Conservation (phyloP, 345 rosid genomes). For the Eucalyptus polyanthemos region DNA sequence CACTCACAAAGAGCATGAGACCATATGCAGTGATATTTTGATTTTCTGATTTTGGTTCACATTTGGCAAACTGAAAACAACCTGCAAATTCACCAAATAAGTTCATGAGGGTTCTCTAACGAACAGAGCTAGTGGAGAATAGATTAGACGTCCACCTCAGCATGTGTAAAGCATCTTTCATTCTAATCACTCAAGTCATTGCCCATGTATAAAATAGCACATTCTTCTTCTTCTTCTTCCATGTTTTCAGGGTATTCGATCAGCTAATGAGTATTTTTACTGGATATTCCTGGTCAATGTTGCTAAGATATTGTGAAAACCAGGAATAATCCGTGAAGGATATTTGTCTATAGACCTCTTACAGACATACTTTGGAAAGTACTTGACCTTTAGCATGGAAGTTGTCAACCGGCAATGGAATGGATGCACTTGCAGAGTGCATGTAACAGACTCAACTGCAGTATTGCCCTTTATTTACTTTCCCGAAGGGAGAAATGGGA, state of each 20-base stretch:
- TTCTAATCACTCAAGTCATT: not conserved
- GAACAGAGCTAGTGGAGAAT: not conserved
- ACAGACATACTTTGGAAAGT: not conserved
- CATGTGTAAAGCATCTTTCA: not conserved
- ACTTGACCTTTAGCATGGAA: not conserved
- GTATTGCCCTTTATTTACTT: not conserved
- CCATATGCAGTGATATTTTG: slow-evolving; percentile 95
- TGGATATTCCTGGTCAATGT: not conserved
- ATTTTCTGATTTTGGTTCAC: slow-evolving; percentile 63
- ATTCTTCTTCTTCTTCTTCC: not conserved
- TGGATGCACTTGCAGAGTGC: not conserved
- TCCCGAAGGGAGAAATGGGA: not conserved
- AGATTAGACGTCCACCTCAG: not conserved
- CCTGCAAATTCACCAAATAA: slow-evolving; percentile 34
- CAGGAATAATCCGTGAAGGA: not conserved
- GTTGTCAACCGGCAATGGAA: not conserved
- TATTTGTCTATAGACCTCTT: not conserved
- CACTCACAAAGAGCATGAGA: slow-evolving; percentile 79
- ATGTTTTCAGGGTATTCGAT: not conserved
- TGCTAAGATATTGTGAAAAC: not conserved
- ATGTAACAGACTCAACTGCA: not conserved
- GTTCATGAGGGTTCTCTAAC: not conserved
- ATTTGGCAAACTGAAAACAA: slow-evolving; percentile 71
- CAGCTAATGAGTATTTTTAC: not conserved
- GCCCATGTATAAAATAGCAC: not conserved